A percentile compares a stretch with the other conserved stretches of the same genome.
Conservation (phyloP, 805 yeast species). For the Scheffersomyces spartinae region DNA sequence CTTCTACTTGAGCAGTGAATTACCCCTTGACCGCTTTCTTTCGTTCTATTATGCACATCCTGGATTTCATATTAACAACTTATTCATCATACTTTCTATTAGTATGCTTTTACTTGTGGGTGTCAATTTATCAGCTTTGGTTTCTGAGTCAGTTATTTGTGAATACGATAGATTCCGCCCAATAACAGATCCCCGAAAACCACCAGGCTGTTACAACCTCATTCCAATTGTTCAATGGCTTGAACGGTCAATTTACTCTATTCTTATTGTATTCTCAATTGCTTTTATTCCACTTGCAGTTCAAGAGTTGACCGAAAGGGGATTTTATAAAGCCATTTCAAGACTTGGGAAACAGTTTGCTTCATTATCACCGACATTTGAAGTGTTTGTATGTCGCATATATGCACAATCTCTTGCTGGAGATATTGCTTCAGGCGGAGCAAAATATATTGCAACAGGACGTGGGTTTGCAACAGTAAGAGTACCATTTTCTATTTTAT, state of each 20-base stretch:
- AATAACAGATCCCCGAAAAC: constrained; percentile 60
- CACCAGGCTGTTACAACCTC: constrained; percentile 78
- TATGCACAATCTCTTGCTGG: constrained; percentile 69
- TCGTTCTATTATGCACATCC: constrained; percentile 96
- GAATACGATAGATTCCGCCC: constrained; percentile 54
- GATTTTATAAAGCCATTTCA: constrained; percentile 59
- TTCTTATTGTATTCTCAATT: constrained; percentile 86
- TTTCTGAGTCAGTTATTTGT: constrained; percentile 63
- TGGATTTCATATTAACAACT: constrained; percentile 87
- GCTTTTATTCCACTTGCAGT: constrained; percentile 80
- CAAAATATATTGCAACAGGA: constrained; percentile 85
- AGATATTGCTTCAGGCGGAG: constrained; percentile 84
- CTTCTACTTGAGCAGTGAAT: constrained; percentile 78
- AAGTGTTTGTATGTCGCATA: constrained; percentile 90
- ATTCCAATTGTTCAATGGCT: constrained; percentile 89
- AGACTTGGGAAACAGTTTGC: constrained; percentile 66
- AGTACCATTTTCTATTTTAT: constrained; percentile 57
- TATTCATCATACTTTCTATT: constrained; percentile 79
- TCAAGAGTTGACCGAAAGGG: constrained; percentile 83
- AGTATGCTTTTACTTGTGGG: constrained; percentile 75
- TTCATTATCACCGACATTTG: constrained; percentile 84
- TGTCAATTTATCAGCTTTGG: constrained; percentile 69
- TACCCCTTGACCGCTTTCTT: constrained; percentile 80
- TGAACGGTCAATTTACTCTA: constrained; percentile 74
- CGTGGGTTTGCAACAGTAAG: constrained; percentile 88